A percentile compares a stretch with the other conserved stretches of the same genome.
phyloP scores from a whole-genome alignment of 2,329 filamentous ascomycete genomes.

The Trichophyton schoenleinii region DNA sequence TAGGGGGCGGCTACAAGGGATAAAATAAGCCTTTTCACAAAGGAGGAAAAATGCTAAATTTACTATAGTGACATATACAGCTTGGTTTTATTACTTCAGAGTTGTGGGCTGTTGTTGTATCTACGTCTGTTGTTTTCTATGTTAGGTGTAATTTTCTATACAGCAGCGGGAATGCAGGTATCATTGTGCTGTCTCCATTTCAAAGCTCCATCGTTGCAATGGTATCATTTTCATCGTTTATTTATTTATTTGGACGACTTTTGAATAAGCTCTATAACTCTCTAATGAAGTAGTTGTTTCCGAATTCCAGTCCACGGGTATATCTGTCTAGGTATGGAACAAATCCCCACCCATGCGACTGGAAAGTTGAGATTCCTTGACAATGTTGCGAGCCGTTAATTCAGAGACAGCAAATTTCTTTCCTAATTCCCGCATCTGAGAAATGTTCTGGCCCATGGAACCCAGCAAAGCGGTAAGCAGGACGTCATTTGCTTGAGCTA shows the following conservation, averaged over 20 bases:
- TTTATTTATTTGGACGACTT: too few relatives aligned
- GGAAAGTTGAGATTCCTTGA: slow-evolving; percentile 12
- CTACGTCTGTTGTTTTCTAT: not conserved
- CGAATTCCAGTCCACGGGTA: not conserved
- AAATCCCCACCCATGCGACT: not conserved
- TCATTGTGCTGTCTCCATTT: too few relatives aligned
- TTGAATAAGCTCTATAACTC: too few relatives aligned
- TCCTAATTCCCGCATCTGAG: slow-evolving; percentile 59
- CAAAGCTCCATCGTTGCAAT: not conserved
- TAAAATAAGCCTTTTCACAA: not conserved
- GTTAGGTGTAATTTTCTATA: not conserved
- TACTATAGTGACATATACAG: not conserved
- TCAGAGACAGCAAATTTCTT: slow-evolving; percentile 58
- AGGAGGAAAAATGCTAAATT: not conserved
- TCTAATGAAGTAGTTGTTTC: not conserved
- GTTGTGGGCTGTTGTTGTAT: not conserved
- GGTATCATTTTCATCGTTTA: not conserved
- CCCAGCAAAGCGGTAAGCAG: slow-evolving; percentile 64
- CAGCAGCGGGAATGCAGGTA: too few relatives aligned
- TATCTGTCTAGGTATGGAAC: not conserved
- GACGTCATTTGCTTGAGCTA: slow-evolving; percentile 74
- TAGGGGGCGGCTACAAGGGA: not conserved
- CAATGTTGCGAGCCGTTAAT: slow-evolving; percentile 16
- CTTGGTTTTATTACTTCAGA: not conserved
- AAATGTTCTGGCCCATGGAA: slow-evolving; percentile 59